phyloP scores from a whole-genome alignment of 805 yeast genomes.

The Candida ulmi region DNA sequence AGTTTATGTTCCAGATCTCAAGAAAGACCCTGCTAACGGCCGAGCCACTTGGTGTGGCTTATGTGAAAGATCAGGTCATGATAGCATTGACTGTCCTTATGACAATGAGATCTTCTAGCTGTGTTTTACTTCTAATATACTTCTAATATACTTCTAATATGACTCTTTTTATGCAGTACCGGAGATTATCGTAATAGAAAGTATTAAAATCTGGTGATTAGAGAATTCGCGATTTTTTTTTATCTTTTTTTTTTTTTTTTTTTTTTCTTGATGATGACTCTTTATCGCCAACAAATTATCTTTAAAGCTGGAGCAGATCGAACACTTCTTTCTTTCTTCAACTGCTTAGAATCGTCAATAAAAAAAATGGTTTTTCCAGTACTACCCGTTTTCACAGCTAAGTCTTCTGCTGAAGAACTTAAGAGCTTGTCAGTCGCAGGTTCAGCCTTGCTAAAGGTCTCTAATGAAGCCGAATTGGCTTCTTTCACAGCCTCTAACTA shows the following conservation, averaged over 20 bases:
- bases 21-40: slow-evolving; percentile 65
- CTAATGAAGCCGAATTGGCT: slow-evolving; percentile 17
- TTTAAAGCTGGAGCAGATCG: background rate
- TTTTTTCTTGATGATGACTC: background rate
- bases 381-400: slow-evolving; percentile 25
- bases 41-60: slow-evolving; percentile 84
- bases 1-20: slow-evolving; percentile 42
- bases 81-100: slow-evolving; percentile 82
- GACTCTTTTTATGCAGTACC: too few relatives aligned
- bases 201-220: too few relatives aligned
- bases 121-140: too few relatives aligned
- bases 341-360: too few relatives aligned
- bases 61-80: slow-evolving; percentile 89
- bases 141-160: too few relatives aligned
- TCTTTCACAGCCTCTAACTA: slow-evolving; percentile 12
- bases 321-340: background rate
- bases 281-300: background rate
- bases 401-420: slow-evolving; percentile 4
- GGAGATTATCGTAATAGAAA: too few relatives aligned
- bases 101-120: slow-evolving; percentile 30
- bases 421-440: slow-evolving; percentile 22
- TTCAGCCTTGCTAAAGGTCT: slow-evolving; percentile 18
- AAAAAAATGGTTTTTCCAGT: slow-evolving; percentile 34
- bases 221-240: background rate
- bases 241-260: background rate